phyloP scores from a whole-genome alignment of 148 eudicot species.

The Mesembryanthemum crystallinum region DNA sequence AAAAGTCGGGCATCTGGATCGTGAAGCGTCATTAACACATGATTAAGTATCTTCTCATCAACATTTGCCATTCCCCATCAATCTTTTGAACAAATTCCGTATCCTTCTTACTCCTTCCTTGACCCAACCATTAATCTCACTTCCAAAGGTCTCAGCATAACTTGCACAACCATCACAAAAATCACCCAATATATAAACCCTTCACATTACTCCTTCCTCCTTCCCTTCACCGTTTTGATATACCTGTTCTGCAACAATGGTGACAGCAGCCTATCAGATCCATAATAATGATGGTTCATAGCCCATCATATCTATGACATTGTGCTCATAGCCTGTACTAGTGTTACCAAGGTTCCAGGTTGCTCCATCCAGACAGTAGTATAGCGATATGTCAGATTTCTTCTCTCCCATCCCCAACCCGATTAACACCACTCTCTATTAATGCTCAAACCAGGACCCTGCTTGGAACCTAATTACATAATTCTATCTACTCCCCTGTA shows the following conservation, averaged over 20 bases:
- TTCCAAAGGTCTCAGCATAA: neutral
- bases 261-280: neutral
- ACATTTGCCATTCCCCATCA: neutral
- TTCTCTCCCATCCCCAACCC: no score
- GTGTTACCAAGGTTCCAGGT: no score
- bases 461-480: no score
- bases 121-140: neutral
- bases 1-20: neutral
- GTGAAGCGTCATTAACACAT: neutral
- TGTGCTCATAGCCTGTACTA: neutral
- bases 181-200: neutral
- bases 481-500: no score
- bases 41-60: neutral
- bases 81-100: neutral
- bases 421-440: no score
- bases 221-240: neutral
- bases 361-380: no score
- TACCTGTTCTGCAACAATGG: neutral
- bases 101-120: neutral
- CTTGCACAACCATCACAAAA: neutral
- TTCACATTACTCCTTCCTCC: no score
- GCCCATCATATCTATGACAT: no score
- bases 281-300: no score
- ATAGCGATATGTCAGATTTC: no score
- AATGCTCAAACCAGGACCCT: no score